These are phyloP conservation scores for Corylus heterophylla DNA, from an alignment of 306 rosid genomes.

Conservation along the genomic window DNA sequence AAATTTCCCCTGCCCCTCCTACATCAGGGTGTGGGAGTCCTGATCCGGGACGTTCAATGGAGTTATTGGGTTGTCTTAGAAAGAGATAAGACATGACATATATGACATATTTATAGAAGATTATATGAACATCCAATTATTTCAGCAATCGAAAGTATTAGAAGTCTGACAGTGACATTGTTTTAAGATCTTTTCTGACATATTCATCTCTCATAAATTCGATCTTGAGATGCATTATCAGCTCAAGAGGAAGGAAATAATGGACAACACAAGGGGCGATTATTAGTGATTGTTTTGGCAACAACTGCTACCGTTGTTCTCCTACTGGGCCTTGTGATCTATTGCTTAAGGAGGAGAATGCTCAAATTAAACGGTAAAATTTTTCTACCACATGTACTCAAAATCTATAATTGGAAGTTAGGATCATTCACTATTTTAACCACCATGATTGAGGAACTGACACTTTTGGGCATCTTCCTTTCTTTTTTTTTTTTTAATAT, in stretches of 20 bases:
- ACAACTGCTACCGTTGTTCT: neutral
- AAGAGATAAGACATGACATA: neutral
- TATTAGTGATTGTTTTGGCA: neutral
- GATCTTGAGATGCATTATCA: neutral
- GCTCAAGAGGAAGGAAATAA: slow-evolving; percentile 3
- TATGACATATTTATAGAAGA: neutral
- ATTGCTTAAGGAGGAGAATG: neutral
- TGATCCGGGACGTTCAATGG: too few species aligned
- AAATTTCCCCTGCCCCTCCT: too few species aligned
- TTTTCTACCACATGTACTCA: neutral
- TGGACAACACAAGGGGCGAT: neutral
- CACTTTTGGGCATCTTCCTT: too few species aligned
- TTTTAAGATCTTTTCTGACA: neutral
- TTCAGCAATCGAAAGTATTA: neutral
- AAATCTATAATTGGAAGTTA: too few species aligned
- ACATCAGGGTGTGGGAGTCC: too few species aligned
- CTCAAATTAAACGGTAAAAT: neutral
- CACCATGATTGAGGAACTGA: neutral
- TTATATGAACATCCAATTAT: neutral
- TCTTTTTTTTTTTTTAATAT: too few species aligned
- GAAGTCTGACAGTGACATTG: slow-evolving; percentile 29
- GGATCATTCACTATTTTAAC: neutral
- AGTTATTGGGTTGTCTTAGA: neutral
- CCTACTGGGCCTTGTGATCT: neutral
- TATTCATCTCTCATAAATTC: neutral